Base-by-base conservation (phyloP, 306 rosid species). In the Prunus davidiana region DNA sequence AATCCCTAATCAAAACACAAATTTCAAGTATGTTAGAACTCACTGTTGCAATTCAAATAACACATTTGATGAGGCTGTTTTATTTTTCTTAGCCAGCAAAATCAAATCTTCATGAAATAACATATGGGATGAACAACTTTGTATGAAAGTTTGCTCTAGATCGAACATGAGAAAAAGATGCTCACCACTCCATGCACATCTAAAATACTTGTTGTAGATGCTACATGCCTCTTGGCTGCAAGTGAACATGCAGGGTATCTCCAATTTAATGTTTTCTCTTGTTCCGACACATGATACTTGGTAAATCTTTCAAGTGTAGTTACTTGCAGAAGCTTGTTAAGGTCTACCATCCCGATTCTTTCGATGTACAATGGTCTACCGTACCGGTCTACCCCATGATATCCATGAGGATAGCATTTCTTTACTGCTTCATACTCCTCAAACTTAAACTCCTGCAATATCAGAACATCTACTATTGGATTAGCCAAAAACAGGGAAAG, bases 321-420 rank as follows among this genome's bases (percentile, higher is more conserved):
- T 56, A 89, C 86, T 86, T 87, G 88, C 61, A 87, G 76, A 46
- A 94, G 83, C 74, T 73, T 84, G 77, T 82, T 79, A 34, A 94
- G 89, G 84, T 94, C 93, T 67, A 90, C 81, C 92, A 88, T 75
- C 69, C 97, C 98, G 41, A 84, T 61, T 81, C 95, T 86, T 82
- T 94, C 98, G 10, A 94, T 89, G 77, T 94, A 92, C 34, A 94
- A 34, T 3, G 97, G 98, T 81, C 98, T 89, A 0, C 97, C 98
- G 50, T 24, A 57, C 81, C 79, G 89, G 72, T 94, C 98, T 62
- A 94, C 97, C 18, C 96, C 92, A 64, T 94, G 98, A 74, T 51
- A 94, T 70, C 98, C 98, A 74, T 90, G 93, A 52, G 96, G 98
- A 81, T 94, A 94, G 50, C 89, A 85, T 77, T 85, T 86, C 79